Evolutionary conservation across 179 eudicot species (phyloP).

Genomic region (Silene vulgaris): DNA sequence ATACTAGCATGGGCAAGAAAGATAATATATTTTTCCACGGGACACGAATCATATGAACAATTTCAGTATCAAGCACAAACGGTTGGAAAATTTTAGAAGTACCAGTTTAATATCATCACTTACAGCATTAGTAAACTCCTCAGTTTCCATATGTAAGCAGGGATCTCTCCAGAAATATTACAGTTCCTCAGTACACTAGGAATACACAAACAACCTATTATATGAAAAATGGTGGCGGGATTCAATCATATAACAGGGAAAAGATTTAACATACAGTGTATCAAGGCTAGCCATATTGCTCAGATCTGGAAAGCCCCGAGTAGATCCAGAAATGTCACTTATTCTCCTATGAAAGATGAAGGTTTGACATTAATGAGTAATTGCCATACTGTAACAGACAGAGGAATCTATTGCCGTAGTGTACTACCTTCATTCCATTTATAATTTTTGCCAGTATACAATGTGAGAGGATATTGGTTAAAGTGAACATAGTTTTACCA

Average conservation of each 20-base stretch:
- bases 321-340: constrained; percentile 47
- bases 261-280: constrained; percentile 30
- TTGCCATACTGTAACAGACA: not conserved
- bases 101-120: constrained; percentile 29
- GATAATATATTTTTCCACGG: not conserved
- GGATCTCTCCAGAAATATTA: constrained; percentile 58
- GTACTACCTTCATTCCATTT: not conserved
- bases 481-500: not conserved
- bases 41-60: not conserved
- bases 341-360: constrained; percentile 48
- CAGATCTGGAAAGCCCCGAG: constrained; percentile 43
- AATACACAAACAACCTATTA: constrained; percentile 30
- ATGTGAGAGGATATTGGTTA: not conserved
- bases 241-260: constrained; percentile 6
- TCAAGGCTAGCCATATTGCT: constrained; percentile 37
- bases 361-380: not conserved
- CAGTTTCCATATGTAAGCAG: constrained; percentile 51
- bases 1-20: not conserved
- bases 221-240: not conserved
- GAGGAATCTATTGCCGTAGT: not conserved
- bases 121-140: constrained; percentile 45
- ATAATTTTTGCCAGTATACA: not conserved
- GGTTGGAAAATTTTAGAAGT: not conserved
- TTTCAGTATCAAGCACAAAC: constrained; percentile 8
- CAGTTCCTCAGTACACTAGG: constrained; percentile 66